Evolutionary conservation across 352 stramenopile species (phyloP).

Genomic region (Achlya hypogyna): DNA sequence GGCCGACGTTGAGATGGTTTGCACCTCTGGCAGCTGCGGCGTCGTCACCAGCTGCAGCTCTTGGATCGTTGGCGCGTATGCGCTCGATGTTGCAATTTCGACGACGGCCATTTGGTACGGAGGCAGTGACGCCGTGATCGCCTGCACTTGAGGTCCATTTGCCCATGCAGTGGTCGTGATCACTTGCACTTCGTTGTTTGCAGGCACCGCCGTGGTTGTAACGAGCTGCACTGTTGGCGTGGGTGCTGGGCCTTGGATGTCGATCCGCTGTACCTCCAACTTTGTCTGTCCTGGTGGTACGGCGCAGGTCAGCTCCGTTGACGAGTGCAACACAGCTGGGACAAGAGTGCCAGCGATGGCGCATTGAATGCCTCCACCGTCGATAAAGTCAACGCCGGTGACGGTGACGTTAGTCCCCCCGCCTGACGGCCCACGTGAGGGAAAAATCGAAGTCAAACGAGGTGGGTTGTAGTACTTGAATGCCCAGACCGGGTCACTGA

Average conservation of each 20-base stretch:
- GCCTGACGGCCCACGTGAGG: conserved; percentile 4
- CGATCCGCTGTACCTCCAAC: conserved; percentile 34
- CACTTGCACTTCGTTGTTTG: conserved; percentile 33
- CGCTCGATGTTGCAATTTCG: conserved; percentile 22
- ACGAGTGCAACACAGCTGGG: conserved; percentile 23
- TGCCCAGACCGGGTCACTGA: conserved; percentile 28
- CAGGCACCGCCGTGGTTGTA: conserved; percentile 19
- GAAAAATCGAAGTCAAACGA: background rate
- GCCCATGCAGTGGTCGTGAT: conserved; percentile 40
- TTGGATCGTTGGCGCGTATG: conserved; percentile 28
- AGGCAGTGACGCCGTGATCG: conserved; percentile 22
- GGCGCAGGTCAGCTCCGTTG: conserved; percentile 26
- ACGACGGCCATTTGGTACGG: conserved; percentile 7
- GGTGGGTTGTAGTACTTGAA: conserved; percentile 19
- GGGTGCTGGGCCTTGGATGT: conserved; percentile 18
- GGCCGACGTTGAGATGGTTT: conserved; percentile 22
- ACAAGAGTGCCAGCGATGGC: conserved; percentile 26
- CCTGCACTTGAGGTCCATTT: conserved; percentile 25
- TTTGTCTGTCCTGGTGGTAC: conserved; percentile 20
- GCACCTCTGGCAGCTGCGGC: conserved; percentile 24
- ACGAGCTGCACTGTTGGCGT: background rate
- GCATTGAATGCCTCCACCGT: conserved; percentile 24
- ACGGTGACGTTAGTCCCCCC: conserved; percentile 22
- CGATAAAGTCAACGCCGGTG: conserved; percentile 24
- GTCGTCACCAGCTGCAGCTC: conserved; percentile 15